Percentiles rank a stretch among this genome's conserved stretches.
These are phyloP conservation scores for Penstemon barbatus DNA, from an alignment of 257 asterid species.

Conservation along the genomic window DNA sequence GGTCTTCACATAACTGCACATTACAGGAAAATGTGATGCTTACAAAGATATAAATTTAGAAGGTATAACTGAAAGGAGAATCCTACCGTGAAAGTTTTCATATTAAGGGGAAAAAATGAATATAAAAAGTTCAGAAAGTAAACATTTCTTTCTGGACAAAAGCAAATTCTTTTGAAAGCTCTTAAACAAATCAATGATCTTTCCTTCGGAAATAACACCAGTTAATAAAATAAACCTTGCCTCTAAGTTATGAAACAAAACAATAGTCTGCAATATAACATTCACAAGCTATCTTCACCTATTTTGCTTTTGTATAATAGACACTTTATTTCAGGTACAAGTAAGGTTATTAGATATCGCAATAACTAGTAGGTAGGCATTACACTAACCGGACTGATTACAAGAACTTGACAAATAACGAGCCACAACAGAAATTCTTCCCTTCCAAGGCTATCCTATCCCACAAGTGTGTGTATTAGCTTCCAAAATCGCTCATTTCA, in stretches of 20 bases:
- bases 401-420: neutral
- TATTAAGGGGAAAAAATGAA: neutral
- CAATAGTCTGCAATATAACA: neutral
- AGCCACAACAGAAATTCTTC: neutral
- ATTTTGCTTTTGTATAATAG: neutral
- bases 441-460: neutral
- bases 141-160: slow-evolving; percentile 7
- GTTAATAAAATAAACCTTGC: neutral
- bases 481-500: too few relatives aligned
- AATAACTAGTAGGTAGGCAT: neutral
- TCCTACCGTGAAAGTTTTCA: slow-evolving; percentile 1
- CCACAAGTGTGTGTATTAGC: too few relatives aligned
- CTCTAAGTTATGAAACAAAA: neutral
- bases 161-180: neutral
- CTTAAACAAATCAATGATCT: neutral
- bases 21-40: slow-evolving; percentile 24
- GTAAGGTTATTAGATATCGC: neutral
- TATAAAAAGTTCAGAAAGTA: neutral
- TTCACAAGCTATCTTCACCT: neutral
- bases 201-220: slow-evolving; percentile 3
- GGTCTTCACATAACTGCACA: slow-evolving; percentile 78
- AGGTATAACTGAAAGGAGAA: slow-evolving; percentile 11
- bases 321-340: neutral
- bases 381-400: neutral
- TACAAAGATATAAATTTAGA: slow-evolving; percentile 19